Evolutionary conservation across 352 stramenopile species (phyloP), one percentile per base, ranked within the genome.

Genomic region (Poterioochromonas sp.): DNA sequence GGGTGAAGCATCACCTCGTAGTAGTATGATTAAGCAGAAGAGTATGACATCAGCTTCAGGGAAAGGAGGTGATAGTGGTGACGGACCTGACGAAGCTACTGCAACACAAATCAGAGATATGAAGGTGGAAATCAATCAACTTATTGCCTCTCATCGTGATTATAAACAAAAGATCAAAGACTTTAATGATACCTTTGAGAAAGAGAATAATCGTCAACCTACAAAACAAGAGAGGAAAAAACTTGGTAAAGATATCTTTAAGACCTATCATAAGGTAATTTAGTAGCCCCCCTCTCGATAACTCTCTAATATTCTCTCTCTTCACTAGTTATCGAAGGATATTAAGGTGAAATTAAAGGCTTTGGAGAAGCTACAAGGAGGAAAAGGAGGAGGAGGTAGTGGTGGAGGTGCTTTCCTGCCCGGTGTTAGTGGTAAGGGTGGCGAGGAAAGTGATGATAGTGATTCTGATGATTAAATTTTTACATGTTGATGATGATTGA

Each of bases 321-420:
- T 12, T 26, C 29, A 37, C 58, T 68, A 68, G 58, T 68, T 37
- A 37, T 68, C 29, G 29, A 12, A 35, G 29, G 34, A 40, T 5
- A 37, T 68, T 8, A 68, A 68, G 29, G 34, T 8, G 12, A 68
- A 68, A 35, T 29, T 68, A 26, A 68, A 68, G 26, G 58, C 5
- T 40, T 35, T 68, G 58, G 58, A 68, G 58, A 68, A 32, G 29
- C 34, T 68, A 32, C 58, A 68, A 68, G n/a, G 58, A 5, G 58
- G 58, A 32, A 26, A 68, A 68, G 26, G 26, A 68, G 5, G 26
- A 68, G 26, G 58, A 29, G 5, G 58, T 5, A 68, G 29, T 37
- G 5, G 26, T 18, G 58, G 8, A 5, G 58, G 26, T 29, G 58
- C 47, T 58, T 26, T 26, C 15, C 47, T 15, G 26, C 15, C 47